Conservation (phyloP, 805 yeast genomes). For the Ascoidea asiatica region DNA sequence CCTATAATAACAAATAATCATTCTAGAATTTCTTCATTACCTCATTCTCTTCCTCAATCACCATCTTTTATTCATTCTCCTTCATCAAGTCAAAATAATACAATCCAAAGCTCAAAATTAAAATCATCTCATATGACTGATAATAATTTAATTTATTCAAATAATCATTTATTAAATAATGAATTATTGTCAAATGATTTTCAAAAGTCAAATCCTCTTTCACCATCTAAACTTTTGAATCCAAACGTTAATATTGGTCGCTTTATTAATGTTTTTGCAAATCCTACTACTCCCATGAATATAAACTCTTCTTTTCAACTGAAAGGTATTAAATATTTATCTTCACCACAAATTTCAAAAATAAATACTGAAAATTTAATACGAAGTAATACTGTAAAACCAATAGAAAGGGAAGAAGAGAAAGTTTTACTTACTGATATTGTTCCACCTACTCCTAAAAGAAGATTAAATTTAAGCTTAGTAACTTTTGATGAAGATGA, state of each 20-base stretch:
- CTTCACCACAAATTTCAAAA: neutral
- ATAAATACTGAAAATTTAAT: neutral
- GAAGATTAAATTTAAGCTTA: neutral
- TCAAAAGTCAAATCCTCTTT: neutral
- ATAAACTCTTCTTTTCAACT: neutral
- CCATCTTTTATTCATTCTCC: neutral
- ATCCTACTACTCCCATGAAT: neutral
- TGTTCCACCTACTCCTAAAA: neutral
- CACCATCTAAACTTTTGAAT: neutral
- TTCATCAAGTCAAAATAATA: neutral
- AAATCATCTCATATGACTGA: too few relatives aligned
- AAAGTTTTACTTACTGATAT: neutral
- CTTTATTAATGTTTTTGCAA: neutral
- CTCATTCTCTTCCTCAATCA: too few relatives aligned
- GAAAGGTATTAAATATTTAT: neutral
- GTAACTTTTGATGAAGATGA: neutral
- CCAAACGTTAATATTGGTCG: neutral
- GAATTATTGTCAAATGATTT: too few relatives aligned
- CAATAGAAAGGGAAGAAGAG: neutral
- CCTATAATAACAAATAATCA: neutral
- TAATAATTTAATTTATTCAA: neutral
- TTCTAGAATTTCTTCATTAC: neutral
- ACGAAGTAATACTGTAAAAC: too few relatives aligned
- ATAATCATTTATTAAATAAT: too few relatives aligned
- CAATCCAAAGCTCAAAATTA: neutral